phyloP scores from a whole-genome alignment of 179 eudicot genomes.

The Dionaea muscipula region DNA sequence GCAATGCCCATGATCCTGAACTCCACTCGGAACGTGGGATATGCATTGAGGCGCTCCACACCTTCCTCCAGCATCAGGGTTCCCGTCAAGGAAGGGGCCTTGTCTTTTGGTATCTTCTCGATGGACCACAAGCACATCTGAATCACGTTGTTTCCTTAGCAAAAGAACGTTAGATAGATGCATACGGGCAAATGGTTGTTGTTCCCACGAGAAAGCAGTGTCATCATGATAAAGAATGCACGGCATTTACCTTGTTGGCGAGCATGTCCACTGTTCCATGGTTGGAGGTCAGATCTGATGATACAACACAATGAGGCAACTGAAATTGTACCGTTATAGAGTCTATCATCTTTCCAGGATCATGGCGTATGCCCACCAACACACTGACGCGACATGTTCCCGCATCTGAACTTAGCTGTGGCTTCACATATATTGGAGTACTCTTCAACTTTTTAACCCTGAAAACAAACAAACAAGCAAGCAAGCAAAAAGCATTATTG shows the following conservation, averaged over 20 bases:
- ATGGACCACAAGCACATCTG: conserved; percentile 88
- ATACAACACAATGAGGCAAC: conserved; percentile 55
- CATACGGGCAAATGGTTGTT: too few relatives aligned
- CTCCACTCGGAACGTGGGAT: conserved; percentile 61
- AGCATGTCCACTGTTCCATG: conserved; percentile 79
- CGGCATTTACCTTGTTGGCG: conserved; percentile 55
- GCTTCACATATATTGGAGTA: conserved; percentile 84
- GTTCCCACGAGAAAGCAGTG: background rate
- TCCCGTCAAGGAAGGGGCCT: conserved; percentile 81
- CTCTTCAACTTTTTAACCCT: conserved; percentile 82
- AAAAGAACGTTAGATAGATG: too few relatives aligned
- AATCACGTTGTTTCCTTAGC: background rate
- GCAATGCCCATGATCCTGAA: conserved; percentile 85
- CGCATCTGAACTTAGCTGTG: conserved; percentile 75
- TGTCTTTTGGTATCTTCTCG: conserved; percentile 73
- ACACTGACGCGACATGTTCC: conserved; percentile 77
- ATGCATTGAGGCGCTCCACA: conserved; percentile 50
- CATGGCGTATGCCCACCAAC: conserved; percentile 68
- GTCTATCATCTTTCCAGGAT: conserved; percentile 82
- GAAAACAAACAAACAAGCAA: conserved; percentile 6
- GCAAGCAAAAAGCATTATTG: too few relatives aligned
- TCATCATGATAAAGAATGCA: too few relatives aligned
- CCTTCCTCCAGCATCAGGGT: conserved; percentile 60
- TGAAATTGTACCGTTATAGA: conserved; percentile 60
- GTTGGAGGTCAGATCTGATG: conserved; percentile 73